Evolutionary conservation across 495 filamentous ascomycete genomes (phyloP).

Genomic region (Tuber umbilicatum): DNA sequence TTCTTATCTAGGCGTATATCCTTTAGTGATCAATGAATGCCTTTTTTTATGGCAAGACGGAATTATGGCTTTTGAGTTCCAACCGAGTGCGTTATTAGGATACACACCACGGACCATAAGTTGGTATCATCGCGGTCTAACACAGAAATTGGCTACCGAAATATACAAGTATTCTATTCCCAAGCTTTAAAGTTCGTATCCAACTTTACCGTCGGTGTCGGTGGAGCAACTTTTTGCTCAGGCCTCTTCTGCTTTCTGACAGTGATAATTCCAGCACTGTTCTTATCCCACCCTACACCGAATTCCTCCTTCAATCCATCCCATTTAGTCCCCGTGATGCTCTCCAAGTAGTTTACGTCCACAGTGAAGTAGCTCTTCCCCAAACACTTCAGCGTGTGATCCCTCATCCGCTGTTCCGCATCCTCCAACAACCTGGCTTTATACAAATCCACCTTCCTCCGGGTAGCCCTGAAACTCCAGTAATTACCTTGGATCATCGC

Average conservation of each 20-base stretch:
- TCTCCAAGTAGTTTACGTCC: slow-evolving; percentile 59
- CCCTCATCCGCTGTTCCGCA: slow-evolving; percentile 62
- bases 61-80: neutral
- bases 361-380: slow-evolving; percentile 72
- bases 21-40: slow-evolving; percentile 4
- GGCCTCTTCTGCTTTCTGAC: slow-evolving; percentile 56
- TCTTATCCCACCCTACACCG: slow-evolving; percentile 74
- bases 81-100: neutral
- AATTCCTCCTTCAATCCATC: slow-evolving; percentile 56
- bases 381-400: slow-evolving; percentile 72
- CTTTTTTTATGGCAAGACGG: neutral
- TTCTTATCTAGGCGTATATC: neutral
- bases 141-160: neutral
- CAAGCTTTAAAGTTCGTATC: slow-evolving; percentile 25
- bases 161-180: slow-evolving; percentile 16
- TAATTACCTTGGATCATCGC: slow-evolving; percentile 77
- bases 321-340: slow-evolving; percentile 59
- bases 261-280: slow-evolving; percentile 56
- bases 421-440: slow-evolving; percentile 70
- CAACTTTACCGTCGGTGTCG: slow-evolving; percentile 7
- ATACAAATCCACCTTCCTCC: slow-evolving; percentile 67
- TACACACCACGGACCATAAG: neutral
- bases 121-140: neutral
- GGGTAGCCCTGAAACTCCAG: slow-evolving; percentile 65
- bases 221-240: slow-evolving; percentile 40